These are phyloP conservation scores for Clitopilus passeckerianus DNA, from an alignment of 768 basidiomycete species.

Conservation along the genomic window DNA sequence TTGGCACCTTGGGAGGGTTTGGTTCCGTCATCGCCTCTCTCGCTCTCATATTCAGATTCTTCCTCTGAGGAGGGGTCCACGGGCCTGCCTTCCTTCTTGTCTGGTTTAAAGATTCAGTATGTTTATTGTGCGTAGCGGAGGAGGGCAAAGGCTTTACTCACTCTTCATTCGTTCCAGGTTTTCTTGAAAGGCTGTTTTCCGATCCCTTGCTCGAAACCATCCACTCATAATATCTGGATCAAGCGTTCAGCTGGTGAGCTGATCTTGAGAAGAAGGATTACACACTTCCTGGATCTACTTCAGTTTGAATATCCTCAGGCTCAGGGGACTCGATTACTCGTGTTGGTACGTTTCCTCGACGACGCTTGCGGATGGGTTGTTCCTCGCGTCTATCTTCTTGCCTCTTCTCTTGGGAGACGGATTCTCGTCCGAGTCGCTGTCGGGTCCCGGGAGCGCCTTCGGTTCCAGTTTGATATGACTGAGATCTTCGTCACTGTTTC, in stretches of 20 bases:
- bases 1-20: slow-evolving; percentile 42
- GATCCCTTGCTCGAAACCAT: slow-evolving; percentile 59
- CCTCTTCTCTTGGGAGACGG: slow-evolving; percentile 4
- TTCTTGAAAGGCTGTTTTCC: slow-evolving; percentile 54
- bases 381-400: slow-evolving; percentile 20
- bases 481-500: slow-evolving; percentile 26
- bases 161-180: slow-evolving; percentile 65
- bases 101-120: slow-evolving; percentile 12
- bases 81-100: slow-evolving; percentile 39
- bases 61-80: slow-evolving; percentile 20
- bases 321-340: slow-evolving; percentile 32
- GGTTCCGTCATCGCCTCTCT: slow-evolving; percentile 14
- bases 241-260: background rate
- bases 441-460: slow-evolving; percentile 6
- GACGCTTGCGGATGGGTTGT: slow-evolving; percentile 20
- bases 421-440: slow-evolving; percentile 8
- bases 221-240: slow-evolving; percentile 57
- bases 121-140: background rate
- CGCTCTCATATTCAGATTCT: slow-evolving; percentile 17
- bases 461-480: slow-evolving; percentile 48
- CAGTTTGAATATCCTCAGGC: slow-evolving; percentile 31
- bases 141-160: slow-evolving; percentile 20
- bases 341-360: slow-evolving; percentile 33
- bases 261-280: background rate
- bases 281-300: slow-evolving; percentile 54